These are phyloP conservation scores for Rhododendron mucronatum DNA, from an alignment of 148 eudicot species.

Conservation along the genomic window DNA sequence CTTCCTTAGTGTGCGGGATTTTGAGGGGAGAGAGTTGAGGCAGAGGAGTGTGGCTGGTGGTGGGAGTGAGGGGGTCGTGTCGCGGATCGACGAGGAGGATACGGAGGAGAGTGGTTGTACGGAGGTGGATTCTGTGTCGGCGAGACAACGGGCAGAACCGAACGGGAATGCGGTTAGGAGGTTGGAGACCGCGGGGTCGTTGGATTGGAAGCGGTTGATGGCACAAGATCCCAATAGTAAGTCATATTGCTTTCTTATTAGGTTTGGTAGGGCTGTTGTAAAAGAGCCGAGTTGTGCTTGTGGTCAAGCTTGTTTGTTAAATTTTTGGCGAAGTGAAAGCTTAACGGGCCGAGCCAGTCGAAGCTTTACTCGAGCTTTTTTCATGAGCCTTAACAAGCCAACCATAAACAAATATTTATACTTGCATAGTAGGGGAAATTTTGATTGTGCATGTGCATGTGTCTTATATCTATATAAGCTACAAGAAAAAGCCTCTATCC, in stretches of 20 bases:
- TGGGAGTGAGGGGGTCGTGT: conserved; percentile 9
- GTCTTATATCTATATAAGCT: no score
- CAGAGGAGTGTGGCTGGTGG: conserved; percentile 27
- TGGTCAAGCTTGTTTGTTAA: no score
- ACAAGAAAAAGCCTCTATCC: no score
- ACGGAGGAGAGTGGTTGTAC: conserved; percentile 23
- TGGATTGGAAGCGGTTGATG: conserved; percentile 76
- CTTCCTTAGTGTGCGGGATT: neutral
- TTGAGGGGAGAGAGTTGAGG: conserved; percentile 16
- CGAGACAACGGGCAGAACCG: conserved; percentile 23
- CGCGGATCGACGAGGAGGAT: conserved; percentile 11
- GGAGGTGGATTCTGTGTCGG: conserved; percentile 19
- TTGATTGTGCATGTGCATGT: no score
- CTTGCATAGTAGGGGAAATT: no score
- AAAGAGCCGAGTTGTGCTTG: no score
- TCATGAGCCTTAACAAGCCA: no score
- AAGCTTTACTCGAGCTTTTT: no score
- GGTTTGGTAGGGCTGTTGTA: neutral
- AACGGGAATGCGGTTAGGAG: conserved; percentile 20
- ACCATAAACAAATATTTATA: no score
- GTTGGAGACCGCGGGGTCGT: conserved; percentile 52
- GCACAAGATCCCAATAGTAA: conserved; percentile 61
- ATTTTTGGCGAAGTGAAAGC: no score
- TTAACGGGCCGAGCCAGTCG: no score
- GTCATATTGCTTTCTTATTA: conserved; percentile 1